Evolutionary conservation across 1,139 yeast genomes (phyloP).

Genomic region (Scheffersomyces illinoinensis): DNA sequence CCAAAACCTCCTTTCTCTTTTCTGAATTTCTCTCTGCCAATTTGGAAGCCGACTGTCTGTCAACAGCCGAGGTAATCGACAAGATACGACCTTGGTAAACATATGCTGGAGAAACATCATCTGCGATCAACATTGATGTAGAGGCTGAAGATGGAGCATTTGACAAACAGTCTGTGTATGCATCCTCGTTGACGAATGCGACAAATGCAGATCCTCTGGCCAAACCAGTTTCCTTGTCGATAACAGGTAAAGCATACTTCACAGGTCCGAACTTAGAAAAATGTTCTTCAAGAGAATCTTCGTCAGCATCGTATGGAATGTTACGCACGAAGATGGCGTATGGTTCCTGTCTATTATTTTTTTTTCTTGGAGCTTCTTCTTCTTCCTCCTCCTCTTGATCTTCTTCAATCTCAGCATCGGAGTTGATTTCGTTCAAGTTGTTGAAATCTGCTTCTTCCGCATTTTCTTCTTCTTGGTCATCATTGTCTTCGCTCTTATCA

Average conservation of each 20-base stretch:
- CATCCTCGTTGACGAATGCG: constrained; percentile 66
- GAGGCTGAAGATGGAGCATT: constrained; percentile 79
- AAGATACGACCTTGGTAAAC: constrained; percentile 92
- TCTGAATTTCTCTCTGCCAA: constrained; percentile 73
- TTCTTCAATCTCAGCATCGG: constrained; percentile 26
- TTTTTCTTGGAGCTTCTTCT: constrained; percentile 32
- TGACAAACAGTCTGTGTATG: constrained; percentile 67
- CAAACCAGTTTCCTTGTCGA: constrained; percentile 80
- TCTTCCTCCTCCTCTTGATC: constrained; percentile 30
- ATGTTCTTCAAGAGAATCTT: constrained; percentile 73
- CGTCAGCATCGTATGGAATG: constrained; percentile 92
- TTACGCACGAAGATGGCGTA: constrained; percentile 82
- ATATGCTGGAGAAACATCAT: constrained; percentile 85
- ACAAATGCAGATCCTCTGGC: constrained; percentile 97
- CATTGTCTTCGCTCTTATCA: constrained; percentile 33
- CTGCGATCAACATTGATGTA: constrained; percentile 82
- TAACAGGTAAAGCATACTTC: constrained; percentile 89
- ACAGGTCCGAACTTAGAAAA: constrained; percentile 84
- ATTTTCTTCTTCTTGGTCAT: constrained; percentile 27
- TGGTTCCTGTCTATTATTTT: constrained; percentile 64
- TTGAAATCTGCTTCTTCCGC: constrained; percentile 24
- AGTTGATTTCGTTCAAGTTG: constrained; percentile 21
- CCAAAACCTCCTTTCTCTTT: constrained; percentile 73
- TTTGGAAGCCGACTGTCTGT: constrained; percentile 78
- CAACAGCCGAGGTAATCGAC: constrained; percentile 81